These are phyloP conservation scores for Nicotiana attenuata DNA, from an alignment of 257 asterid species.

Conservation along the genomic window DNA sequence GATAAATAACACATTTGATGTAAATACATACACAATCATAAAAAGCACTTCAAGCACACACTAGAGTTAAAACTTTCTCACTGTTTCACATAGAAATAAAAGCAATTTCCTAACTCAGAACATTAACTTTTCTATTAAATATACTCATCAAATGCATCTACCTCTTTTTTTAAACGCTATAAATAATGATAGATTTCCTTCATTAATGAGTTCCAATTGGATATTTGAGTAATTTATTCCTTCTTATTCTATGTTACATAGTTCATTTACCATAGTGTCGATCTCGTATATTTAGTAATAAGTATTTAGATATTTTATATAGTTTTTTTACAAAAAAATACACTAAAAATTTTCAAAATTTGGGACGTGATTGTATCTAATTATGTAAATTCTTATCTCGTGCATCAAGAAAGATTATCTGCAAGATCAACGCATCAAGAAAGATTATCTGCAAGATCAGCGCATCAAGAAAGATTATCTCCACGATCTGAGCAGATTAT, in stretches of 20 bases:
- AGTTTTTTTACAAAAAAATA: too few species aligned
- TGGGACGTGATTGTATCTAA: background rate
- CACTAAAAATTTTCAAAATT: background rate
- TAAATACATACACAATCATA: too few species aligned
- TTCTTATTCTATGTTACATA: background rate
- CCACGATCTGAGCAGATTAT: too few species aligned
- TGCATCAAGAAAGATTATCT: background rate
- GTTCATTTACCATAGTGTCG: background rate
- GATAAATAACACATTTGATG: too few species aligned
- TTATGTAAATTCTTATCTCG: too few species aligned
- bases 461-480: too few species aligned
- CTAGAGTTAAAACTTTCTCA: background rate
- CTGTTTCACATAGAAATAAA: background rate
- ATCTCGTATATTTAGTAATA: background rate
- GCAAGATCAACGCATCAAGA: background rate
- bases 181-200: background rate
- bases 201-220: background rate
- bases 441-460: too few species aligned
- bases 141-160: background rate
- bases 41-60: background rate
- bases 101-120: background rate
- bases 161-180: background rate
- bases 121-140: background rate
- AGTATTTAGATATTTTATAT: background rate
- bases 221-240: too few species aligned